Conservation (phyloP, 164 flowering plant genomes). For the Magnolia sinica region DNA sequence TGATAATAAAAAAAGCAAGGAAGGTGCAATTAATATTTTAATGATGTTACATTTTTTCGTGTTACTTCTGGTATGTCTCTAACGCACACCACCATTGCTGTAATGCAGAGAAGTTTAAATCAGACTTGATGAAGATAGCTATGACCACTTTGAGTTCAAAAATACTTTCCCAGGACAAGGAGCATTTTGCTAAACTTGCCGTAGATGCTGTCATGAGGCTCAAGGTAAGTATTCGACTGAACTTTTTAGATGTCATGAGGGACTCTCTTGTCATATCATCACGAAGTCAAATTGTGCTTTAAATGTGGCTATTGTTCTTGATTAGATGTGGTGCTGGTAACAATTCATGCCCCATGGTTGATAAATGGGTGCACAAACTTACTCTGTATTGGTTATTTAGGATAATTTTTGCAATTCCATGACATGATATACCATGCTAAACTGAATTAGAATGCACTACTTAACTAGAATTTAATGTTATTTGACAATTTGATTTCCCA, state of each 20-base stretch:
- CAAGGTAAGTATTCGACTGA: constrained; percentile 46
- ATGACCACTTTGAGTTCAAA: constrained; percentile 97
- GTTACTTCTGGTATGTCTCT: not conserved
- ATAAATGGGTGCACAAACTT: not conserved
- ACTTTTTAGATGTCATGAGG: not conserved
- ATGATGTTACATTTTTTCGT: too few relatives aligned
- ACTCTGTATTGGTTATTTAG: not conserved
- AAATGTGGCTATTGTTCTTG: not conserved
- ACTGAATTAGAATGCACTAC: too few relatives aligned
- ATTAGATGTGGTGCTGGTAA: not conserved
- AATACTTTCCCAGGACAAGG: constrained; percentile 94
- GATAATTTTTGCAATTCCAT: too few relatives aligned
- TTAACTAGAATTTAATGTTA: too few relatives aligned
- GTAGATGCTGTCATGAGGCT: constrained; percentile 97
- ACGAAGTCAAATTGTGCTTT: not conserved
- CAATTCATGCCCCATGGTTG: not conserved
- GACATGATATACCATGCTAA: too few relatives aligned
- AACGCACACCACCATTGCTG: not conserved
- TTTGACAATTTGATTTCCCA: too few relatives aligned
- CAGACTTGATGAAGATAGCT: constrained; percentile 92
- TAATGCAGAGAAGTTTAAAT: constrained; percentile 70
- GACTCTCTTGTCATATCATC: not conserved
- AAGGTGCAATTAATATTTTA: too few relatives aligned
- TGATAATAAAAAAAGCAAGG: too few relatives aligned
- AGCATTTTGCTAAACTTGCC: constrained; percentile 90